phyloP scores from a whole-genome alignment of 2,329 filamentous ascomycete genomes.

The Dothistroma pini region DNA sequence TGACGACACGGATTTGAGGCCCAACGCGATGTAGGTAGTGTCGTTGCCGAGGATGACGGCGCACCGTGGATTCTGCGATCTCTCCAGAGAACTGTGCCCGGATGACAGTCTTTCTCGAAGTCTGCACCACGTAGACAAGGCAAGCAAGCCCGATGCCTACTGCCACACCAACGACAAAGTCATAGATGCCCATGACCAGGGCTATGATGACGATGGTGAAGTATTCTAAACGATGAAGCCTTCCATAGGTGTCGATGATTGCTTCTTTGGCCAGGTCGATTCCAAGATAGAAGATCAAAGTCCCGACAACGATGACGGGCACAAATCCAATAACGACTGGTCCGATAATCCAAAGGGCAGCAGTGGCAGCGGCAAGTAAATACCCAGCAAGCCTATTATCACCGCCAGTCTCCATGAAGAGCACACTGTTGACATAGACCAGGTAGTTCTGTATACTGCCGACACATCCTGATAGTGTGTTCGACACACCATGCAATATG shows the following conservation, averaged over 20 bases:
- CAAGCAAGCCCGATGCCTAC: constrained; percentile 90
- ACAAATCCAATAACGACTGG: constrained; percentile 90
- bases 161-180: constrained; percentile 92
- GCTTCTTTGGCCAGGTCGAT: constrained; percentile 90
- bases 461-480: constrained; percentile 77
- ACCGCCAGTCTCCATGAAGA: constrained; percentile 92
- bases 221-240: constrained; percentile 83
- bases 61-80: constrained; percentile 85
- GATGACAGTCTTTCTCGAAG: constrained; percentile 83
- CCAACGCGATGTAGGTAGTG: constrained; percentile 83
- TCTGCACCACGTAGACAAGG: constrained; percentile 85
- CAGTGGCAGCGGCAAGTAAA: constrained; percentile 75
- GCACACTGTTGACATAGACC: constrained; percentile 95
- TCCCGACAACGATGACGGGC: constrained; percentile 93
- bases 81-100: constrained; percentile 86
- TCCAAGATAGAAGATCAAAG: constrained; percentile 89
- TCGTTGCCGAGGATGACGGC: constrained; percentile 84
- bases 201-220: constrained; percentile 85
- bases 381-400: constrained; percentile 81
- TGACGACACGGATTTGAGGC: constrained; percentile 83
- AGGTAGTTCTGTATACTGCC: constrained; percentile 96
- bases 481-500: constrained; percentile 88
- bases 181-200: constrained; percentile 91
- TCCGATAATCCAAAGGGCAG: constrained; percentile 77
- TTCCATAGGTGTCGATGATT: constrained; percentile 81